Base-by-base conservation (phyloP, 176 grass and related monocot genomes). In the Triticum monococcum region DNA sequence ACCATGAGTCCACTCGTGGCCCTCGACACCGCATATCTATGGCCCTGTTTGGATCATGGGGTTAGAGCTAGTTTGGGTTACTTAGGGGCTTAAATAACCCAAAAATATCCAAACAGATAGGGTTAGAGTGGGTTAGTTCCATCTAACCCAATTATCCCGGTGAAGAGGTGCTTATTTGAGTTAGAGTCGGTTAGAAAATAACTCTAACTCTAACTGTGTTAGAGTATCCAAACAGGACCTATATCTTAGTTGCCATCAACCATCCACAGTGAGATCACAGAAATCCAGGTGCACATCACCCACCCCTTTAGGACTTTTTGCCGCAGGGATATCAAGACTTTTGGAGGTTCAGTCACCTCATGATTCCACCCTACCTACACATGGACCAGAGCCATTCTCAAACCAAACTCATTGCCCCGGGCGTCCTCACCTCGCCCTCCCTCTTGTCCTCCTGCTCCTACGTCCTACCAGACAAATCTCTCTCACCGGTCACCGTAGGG, bases 1-100 rank as follows among this genome's bases (percentile, higher is more conserved):
- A 68, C 33, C 66, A 80, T 46, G 13, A 9, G 79, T 23, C 80
- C 85, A 90, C 57, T 37, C 72, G 41, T 83, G 76, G 75, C 61
- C 40, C 66, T 32, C 14, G 41, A 37, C 68, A 14, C 18, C 54
- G 18, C 54, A 57, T 57, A 22, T 57, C 14, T 6, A n/a, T n/a
- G n/a, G n/a, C n/a, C n/a, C n/a, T n/a, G n/a, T n/a, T n/a, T n/a
- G n/a, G n/a, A n/a, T n/a, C n/a, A n/a, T n/a, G n/a, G n/a, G n/a
- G n/a, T n/a, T n/a, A n/a, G n/a, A n/a, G n/a, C n/a, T n/a, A n/a
- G n/a, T n/a, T n/a, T n/a, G n/a, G n/a, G n/a, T n/a, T n/a, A n/a
- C n/a, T n/a, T n/a, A n/a, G n/a, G n/a, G n/a, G n/a, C n/a, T n/a
- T n/a, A n/a, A n/a, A n/a, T n/a, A n/a, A n/a, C n/a, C n/a, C n/a